Base-by-base conservation (phyloP, 148 eudicot species). In the Amaranthus hypochondriacus region DNA sequence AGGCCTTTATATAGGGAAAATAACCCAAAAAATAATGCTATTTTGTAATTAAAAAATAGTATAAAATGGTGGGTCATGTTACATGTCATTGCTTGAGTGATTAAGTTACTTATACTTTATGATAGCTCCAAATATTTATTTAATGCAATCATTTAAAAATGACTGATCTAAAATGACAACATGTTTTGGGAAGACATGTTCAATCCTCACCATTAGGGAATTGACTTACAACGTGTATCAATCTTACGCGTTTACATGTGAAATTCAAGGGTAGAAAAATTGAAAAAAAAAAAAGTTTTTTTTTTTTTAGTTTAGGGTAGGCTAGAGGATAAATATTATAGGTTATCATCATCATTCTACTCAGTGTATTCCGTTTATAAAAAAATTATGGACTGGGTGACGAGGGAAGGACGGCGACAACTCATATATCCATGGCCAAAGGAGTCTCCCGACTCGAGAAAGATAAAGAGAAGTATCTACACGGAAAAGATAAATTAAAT, bases 1-100 rank as follows among this genome's bases (percentile, higher is more conserved):
- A 58, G 47, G 56, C 48, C 52, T 72, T 77, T 77, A 63, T 64
- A 77, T 77, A 77, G 80, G 44, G 65, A 6, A 56, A 48, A 9
- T 3, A 4, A 3, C 4, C 6, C 2, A 39, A n/a, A n/a, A 52
- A 21, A 2, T 9, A 53, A 28, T 46, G 57, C 65, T 8, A 21
- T 1, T 68, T 48, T 57, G 5, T 4, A 3, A 14, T 48, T 1
- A 4, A 13, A 58, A 48, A 1, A 9, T 15, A 15, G 1, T 5
- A 9, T 5, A 18, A 7, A 13, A 8, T 12, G 14, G 48, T 54
- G 28, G 59, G 60, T 48, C 28, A 53, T 10, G 60, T 55, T 44
- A 7, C 7, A 53, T 69, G 60, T 56, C 72, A 55, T 53, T 69
- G 49, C 59, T 69, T 69, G 48, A 54, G 61, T 61, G 6, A 66